Evolutionary conservation across 257 asterid genomes (phyloP), one percentile per base, ranked within the genome.

Genomic region (Dorcoceras hygrometricum): DNA sequence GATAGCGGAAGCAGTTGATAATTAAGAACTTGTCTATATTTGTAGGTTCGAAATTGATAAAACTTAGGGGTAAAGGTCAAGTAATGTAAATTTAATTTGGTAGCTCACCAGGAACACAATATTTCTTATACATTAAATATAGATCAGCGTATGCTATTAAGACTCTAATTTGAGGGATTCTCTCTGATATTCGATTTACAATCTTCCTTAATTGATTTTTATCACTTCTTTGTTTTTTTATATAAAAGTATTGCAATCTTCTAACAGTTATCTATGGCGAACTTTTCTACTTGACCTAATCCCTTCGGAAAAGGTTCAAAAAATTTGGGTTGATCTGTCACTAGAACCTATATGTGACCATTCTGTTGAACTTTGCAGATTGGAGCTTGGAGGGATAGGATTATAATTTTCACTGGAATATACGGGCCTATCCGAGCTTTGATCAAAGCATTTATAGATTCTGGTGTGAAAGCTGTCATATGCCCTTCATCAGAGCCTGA

Each of bases 311-410:
- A 59, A 68, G 46, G 23, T 46, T 64, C 48, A 63, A 56, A 27
- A 34, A 54, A 9, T 53, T 36, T 62, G 59, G 11, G 28, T 71
- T 24, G 20, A 32, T 57, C 53, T 63, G 56, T 57, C 34, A 54
- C 9, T 23, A 54, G 61, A 57, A 43, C 50, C 50, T 59, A 75
- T 58, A 20, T 63, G n/a, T 16, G 23, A 62, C 65, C 19, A 2
- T 74, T 62, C 48, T 65, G 60, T 58, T 69, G 60, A 67, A 68
- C 28, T 55, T 51, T 24, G 65, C 83, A 90, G 99, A 78, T 88
- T 56, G 99, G 99, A 65, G 81, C 96, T 61, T 94, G 99, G 99
- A 88, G 96, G 80, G 97, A 94, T 70, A 82, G 99, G 78, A 90
- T 94, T 59, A 78, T 94, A 80, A 80, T 90, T 68, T 88, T 89